Evolutionary conservation across 2,329 filamentous ascomycete genomes (phyloP).

Genomic region (Diaporthe humulicola): DNA sequence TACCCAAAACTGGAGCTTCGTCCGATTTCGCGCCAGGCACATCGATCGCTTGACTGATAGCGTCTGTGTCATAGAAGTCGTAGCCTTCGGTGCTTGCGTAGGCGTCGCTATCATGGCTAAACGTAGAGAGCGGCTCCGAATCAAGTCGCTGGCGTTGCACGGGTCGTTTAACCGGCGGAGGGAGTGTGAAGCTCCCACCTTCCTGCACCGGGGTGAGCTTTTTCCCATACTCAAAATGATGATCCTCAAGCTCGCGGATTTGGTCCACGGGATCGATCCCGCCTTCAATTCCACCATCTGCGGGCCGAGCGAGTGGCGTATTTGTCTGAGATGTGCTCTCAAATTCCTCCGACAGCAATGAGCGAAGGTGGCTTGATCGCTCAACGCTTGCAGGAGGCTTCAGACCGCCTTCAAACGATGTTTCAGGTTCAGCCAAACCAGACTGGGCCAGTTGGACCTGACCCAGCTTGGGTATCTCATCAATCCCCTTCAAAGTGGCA

Average conservation of each 20-base stretch:
- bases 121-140: slow-evolving; percentile 64
- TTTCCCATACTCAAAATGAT: slow-evolving; percentile 51
- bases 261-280: slow-evolving; percentile 44
- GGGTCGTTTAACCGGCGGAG: slow-evolving; percentile 52
- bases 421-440: not conserved
- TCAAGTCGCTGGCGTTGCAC: slow-evolving; percentile 59
- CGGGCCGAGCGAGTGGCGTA: slow-evolving; percentile 70
- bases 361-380: slow-evolving; percentile 52
- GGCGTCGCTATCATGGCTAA: slow-evolving; percentile 64
- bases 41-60: slow-evolving; percentile 64
- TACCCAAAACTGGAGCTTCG: slow-evolving; percentile 44
- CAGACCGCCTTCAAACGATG: slow-evolving; percentile 33
- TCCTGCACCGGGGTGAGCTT: slow-evolving; percentile 63
- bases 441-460: slow-evolving; percentile 24
- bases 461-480: slow-evolving; percentile 19
- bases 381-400: slow-evolving; percentile 52
- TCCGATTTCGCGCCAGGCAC: slow-evolving; percentile 59
- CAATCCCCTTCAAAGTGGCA: not conserved
- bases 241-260: slow-evolving; percentile 40
- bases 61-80: slow-evolving; percentile 75
- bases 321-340: slow-evolving; percentile 74
- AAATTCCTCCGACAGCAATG: slow-evolving; percentile 67
- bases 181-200: slow-evolving; percentile 63
- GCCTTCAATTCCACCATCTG: slow-evolving; percentile 53
- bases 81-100: slow-evolving; percentile 71